Percentiles rank a stretch among this genome's conserved stretches.
Evolutionary conservation across 306 rosid genomes (phyloP).

Genomic region (Alnus glutinosa): DNA sequence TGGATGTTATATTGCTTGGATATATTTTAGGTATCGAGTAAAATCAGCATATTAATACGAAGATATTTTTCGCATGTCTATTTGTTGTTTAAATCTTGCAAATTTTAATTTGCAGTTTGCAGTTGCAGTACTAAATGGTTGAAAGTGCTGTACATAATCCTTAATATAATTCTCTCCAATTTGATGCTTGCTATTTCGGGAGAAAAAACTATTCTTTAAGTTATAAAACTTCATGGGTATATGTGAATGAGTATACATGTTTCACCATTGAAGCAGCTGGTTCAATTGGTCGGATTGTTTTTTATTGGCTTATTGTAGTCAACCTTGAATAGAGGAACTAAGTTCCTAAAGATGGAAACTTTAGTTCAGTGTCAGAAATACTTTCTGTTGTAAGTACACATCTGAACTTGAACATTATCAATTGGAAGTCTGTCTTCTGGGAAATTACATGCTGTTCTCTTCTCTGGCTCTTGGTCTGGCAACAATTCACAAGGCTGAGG

Average conservation of each 20-base stretch:
- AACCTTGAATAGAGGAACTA: background rate
- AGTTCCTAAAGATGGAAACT: background rate
- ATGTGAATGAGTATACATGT: background rate
- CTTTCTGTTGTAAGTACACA: constrained; percentile 47
- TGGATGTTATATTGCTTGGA: constrained; percentile 31
- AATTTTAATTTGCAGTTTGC: background rate
- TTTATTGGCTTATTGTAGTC: background rate
- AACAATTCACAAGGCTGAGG: constrained; percentile 61
- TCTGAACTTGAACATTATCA: constrained; percentile 47
- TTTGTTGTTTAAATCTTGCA: constrained; percentile 4
- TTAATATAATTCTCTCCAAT: background rate
- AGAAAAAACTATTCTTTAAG: no score
- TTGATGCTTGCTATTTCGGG: background rate
- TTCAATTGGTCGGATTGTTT: background rate
- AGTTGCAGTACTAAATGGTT: background rate
- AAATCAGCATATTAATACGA: constrained; percentile 19
- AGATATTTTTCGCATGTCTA: constrained; percentile 5
- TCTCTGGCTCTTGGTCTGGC: constrained; percentile 48
- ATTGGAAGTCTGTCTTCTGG: constrained; percentile 55
- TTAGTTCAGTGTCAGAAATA: constrained; percentile 23
- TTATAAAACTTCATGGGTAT: no score
- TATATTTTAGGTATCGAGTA: constrained; percentile 17
- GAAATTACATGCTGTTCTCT: constrained; percentile 39
- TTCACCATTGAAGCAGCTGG: background rate
- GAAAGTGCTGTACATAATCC: background rate